Conservation (phyloP, 306 rosid genomes). For the Trifolium fragiferum region DNA sequence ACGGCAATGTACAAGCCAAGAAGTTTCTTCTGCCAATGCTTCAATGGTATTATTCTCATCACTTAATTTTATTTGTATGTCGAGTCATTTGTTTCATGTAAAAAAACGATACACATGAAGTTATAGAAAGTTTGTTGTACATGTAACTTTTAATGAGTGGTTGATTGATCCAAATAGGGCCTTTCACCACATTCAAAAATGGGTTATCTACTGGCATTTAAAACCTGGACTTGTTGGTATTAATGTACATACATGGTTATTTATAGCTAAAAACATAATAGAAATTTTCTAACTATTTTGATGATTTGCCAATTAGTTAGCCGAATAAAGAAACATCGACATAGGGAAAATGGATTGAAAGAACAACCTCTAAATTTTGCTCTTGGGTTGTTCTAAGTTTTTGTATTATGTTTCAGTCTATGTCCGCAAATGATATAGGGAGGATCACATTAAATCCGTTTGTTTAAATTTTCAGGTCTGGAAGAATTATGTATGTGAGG, state of each 20-base stretch:
- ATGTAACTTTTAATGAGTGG: neutral
- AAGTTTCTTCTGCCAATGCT: constrained; percentile 86
- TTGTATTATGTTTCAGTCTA: constrained; percentile 20
- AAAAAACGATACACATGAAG: neutral
- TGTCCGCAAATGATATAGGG: neutral
- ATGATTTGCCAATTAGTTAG: neutral
- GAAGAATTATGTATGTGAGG: constrained; percentile 73
- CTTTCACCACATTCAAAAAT: neutral
- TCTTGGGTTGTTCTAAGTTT: neutral
- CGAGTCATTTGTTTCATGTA: neutral
- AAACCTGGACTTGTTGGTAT: neutral
- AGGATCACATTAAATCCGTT: constrained; percentile 32
- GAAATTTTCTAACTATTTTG: constrained; percentile 6
- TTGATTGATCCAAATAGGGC: constrained; percentile 6
- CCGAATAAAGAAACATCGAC: neutral
- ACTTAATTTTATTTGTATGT: constrained; percentile 14
- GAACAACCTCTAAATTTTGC: constrained; percentile 20
- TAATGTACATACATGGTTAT: neutral
- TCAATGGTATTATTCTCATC: constrained; percentile 62
- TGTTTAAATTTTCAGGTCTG: constrained; percentile 67
- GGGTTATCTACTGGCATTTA: constrained; percentile 12
- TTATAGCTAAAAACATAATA: neutral
- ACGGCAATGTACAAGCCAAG: constrained; percentile 67
- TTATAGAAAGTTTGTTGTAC: neutral
- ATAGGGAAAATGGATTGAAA: neutral